These are phyloP conservation scores for Isochrysis galbana DNA, from an alignment of 78 protist species.

Conservation along the genomic window DNA sequence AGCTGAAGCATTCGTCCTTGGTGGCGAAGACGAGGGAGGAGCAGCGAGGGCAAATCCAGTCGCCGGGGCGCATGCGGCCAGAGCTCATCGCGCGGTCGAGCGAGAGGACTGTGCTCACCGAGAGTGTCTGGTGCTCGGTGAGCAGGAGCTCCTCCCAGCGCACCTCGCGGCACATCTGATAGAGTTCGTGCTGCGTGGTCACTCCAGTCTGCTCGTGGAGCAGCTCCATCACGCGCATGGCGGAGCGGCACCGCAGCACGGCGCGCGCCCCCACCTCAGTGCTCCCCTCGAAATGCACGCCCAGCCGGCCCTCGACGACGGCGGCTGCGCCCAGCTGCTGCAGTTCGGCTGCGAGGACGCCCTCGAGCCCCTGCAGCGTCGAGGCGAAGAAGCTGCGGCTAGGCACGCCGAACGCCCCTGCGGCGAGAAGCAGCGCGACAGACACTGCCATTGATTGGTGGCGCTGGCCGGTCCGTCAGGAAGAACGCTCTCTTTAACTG, in stretches of 20 bases:
- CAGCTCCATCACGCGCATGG: constrained; percentile 11
- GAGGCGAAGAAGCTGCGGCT: background rate
- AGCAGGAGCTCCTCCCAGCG: background rate
- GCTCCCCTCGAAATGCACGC: background rate
- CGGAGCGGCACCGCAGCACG: background rate
- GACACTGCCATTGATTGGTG: too few relatives aligned
- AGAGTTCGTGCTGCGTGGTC: background rate
- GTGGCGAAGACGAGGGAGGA: background rate
- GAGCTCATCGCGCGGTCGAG: background rate
- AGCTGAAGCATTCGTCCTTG: background rate
- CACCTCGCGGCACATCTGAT: background rate
- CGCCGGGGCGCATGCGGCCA: background rate
- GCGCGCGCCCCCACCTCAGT: background rate
- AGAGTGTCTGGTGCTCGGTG: background rate
- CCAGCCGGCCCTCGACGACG: background rate
- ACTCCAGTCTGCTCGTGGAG: background rate
- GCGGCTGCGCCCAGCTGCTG: background rate
- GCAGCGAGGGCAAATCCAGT: background rate
- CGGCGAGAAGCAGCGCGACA: too few relatives aligned
- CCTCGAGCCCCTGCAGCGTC: background rate
- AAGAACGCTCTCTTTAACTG: too few relatives aligned
- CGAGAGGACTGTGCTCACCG: background rate
- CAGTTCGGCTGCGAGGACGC: background rate
- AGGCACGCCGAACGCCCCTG: too few relatives aligned
- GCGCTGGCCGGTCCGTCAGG: too few relatives aligned